These are phyloP conservation scores for Candida tunisiensis DNA, from an alignment of 1,139 yeast genomes.

Conservation along the genomic window DNA sequence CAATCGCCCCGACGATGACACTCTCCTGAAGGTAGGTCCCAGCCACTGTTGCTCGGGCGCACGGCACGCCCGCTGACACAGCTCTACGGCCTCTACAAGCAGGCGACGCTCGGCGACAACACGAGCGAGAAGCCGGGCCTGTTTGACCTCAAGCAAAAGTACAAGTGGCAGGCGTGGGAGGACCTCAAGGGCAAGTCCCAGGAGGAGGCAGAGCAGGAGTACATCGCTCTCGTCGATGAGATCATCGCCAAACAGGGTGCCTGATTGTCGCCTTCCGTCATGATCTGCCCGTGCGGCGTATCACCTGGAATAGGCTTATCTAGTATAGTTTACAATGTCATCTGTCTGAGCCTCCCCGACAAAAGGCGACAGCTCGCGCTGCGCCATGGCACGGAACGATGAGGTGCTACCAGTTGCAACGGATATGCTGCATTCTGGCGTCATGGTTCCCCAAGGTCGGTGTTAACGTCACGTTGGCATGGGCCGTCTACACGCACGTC, in stretches of 20 bases:
- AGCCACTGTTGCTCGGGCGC: no score
- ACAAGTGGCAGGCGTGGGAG: constrained; percentile 97
- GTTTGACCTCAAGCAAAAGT: constrained; percentile 86
- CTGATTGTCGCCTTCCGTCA: no score
- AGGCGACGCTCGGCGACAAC: constrained; percentile 90
- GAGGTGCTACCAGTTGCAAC: no score
- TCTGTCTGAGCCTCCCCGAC: no score
- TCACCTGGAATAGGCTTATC: no score
- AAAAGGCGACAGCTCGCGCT: no score
- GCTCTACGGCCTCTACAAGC: constrained; percentile 85
- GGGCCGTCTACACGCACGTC: constrained; percentile 38
- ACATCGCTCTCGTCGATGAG: constrained; percentile 53
- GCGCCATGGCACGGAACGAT: no score
- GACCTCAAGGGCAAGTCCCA: constrained; percentile 68
- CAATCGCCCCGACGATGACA: constrained; percentile 73
- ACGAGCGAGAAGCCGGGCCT: constrained; percentile 69
- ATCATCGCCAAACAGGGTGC: constrained; percentile 8
- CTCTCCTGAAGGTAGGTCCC: constrained; percentile 55
- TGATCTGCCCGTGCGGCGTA: no score
- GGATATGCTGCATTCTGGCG: constrained; percentile 32
- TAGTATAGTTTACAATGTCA: no score
- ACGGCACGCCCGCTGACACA: constrained; percentile 7
- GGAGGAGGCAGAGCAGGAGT: constrained; percentile 82
- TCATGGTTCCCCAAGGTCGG: constrained; percentile 42
- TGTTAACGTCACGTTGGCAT: constrained; percentile 32